These are phyloP conservation scores for Camellia lanceoleosa DNA, from an alignment of 148 eudicot genomes.

Conservation along the genomic window DNA sequence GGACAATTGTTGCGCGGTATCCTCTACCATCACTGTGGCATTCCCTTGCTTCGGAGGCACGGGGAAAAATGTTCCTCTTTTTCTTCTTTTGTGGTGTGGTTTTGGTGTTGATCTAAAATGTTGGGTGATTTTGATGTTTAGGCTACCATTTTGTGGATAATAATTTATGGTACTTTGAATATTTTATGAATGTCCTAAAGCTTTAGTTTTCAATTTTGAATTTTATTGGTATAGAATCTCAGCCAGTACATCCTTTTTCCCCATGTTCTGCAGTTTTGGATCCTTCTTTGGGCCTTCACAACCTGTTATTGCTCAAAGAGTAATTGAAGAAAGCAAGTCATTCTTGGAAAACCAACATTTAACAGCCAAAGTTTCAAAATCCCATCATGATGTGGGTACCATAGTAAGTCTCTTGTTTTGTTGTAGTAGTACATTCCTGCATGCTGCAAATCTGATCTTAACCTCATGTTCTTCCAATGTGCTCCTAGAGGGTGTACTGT, in stretches of 20 bases:
- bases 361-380: conserved; percentile 47
- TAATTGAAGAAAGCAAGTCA: conserved; percentile 86
- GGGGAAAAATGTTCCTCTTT: too few relatives aligned
- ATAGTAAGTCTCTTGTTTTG: neutral
- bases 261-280: conserved; percentile 63
- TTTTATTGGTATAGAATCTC: neutral
- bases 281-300: conserved; percentile 90
- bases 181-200: neutral
- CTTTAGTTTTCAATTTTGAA: neutral
- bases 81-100: too few relatives aligned
- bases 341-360: conserved; percentile 74
- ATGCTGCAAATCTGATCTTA: neutral
- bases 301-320: conserved; percentile 88
- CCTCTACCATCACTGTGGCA: too few relatives aligned
- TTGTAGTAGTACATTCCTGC: neutral
- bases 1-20: too few relatives aligned
- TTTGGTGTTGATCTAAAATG: too few relatives aligned
- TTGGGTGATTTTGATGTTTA: too few relatives aligned
- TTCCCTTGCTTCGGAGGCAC: too few relatives aligned
- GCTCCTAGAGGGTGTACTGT: too few relatives aligned
- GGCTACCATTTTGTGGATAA: too few relatives aligned
- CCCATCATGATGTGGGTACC: conserved; percentile 50
- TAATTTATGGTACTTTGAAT: too few relatives aligned
- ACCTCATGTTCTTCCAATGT: neutral
- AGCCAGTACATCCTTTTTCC: neutral